phyloP scores from a whole-genome alignment of 306 rosid species.

The Ochetophila trinervis region DNA sequence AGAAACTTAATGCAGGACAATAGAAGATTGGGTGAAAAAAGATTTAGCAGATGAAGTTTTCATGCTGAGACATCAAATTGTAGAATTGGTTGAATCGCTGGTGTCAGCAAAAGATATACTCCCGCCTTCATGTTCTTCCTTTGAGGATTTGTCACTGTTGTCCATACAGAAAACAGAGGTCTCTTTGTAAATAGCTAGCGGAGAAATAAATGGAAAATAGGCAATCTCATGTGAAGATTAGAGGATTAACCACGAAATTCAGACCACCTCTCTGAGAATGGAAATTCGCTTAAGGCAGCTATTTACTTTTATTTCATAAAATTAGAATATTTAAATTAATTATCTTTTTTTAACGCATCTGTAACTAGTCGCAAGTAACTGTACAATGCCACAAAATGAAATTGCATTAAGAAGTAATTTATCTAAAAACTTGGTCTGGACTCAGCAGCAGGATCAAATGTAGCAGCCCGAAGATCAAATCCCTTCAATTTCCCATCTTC shows the following conservation, averaged over 20 bases:
- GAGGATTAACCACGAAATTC: too few species aligned
- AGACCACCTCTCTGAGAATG: too few species aligned
- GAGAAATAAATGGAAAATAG: too few species aligned
- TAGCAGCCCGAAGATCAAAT: conserved; percentile 73
- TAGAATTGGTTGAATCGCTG: conserved; percentile 47
- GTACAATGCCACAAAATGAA: conserved; percentile 25
- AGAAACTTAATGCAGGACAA: conserved; percentile 55
- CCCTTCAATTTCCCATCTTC: conserved; percentile 82
- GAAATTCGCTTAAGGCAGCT: too few species aligned
- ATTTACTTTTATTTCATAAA: too few species aligned
- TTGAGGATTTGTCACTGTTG: conserved; percentile 59
- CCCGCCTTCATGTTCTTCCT: conserved; percentile 67
- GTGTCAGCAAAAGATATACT: conserved; percentile 46
- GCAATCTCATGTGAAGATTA: too few species aligned
- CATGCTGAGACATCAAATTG: conserved; percentile 61
- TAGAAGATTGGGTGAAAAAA: conserved; percentile 66
- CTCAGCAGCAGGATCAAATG: conserved; percentile 46
- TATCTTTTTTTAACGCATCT: too few species aligned
- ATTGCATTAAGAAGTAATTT: conserved; percentile 25
- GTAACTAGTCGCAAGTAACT: conserved; percentile 80
- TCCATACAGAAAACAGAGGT: conserved; percentile 45
- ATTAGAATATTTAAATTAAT: too few species aligned
- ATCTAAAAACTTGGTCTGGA: conserved; percentile 38
- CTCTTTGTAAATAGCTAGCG: background rate
- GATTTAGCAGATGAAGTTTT: conserved; percentile 70